Conservation (phyloP, 305 asterid genomes). For the Fraxinus velutina region DNA sequence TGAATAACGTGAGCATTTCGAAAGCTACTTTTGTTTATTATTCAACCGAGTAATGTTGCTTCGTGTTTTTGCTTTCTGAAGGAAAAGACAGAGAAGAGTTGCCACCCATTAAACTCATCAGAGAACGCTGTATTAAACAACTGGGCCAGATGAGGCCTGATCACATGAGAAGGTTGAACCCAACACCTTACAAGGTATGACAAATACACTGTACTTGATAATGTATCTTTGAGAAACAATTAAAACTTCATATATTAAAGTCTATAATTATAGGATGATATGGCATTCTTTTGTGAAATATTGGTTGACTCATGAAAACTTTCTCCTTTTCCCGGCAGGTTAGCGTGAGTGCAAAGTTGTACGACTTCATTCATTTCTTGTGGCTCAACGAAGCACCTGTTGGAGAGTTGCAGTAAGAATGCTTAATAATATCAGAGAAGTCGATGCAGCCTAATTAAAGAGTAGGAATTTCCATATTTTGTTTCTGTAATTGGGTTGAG, state of each 20-base stretch:
- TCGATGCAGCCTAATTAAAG: neutral
- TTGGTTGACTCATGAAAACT: neutral
- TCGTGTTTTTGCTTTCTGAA: constrained; percentile 20
- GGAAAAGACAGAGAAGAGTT: constrained; percentile 69
- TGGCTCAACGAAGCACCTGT: constrained; percentile 99
- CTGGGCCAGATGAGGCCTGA: constrained; percentile 85
- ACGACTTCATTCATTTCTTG: constrained; percentile 92
- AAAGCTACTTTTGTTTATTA: neutral
- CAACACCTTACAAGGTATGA: constrained; percentile 95
- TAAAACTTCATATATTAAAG: neutral
- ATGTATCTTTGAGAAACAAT: neutral
- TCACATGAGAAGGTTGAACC: constrained; percentile 98
- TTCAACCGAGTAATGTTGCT: constrained; percentile 3
- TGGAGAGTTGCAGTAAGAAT: constrained; percentile 75
- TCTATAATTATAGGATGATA: neutral
- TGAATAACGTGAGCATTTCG: neutral
- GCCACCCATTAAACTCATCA: constrained; percentile 55
- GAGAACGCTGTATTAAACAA: constrained; percentile 76
- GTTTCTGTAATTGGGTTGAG: neutral
- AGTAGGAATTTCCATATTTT: neutral
- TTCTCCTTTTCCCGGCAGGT: constrained; percentile 47
- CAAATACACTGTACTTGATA: neutral
- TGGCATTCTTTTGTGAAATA: neutral
- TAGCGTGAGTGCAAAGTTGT: constrained; percentile 87
- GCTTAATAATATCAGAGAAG: neutral